phyloP scores from a whole-genome alignment of 768 basidiomycete species.

The Tylopilus sp. region DNA sequence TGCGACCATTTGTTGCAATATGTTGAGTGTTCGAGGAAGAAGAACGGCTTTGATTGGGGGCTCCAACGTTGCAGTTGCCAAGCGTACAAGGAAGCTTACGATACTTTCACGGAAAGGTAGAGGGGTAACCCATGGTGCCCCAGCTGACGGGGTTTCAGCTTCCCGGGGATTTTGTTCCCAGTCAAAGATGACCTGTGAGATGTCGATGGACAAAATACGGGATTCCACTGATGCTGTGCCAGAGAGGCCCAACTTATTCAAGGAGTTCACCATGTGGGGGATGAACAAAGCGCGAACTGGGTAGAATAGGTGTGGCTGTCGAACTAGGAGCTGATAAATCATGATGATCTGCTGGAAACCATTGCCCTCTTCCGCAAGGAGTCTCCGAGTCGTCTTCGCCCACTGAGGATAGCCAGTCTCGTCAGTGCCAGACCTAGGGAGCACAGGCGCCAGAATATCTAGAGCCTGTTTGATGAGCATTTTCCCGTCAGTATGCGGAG shows the following conservation, averaged over 20 bases:
- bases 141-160: conserved; percentile 21
- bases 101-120: conserved; percentile 82
- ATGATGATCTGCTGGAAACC: conserved; percentile 64
- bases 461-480: conserved; percentile 79
- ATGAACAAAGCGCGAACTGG: conserved; percentile 90
- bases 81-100: conserved; percentile 92
- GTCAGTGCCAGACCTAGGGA: conserved; percentile 64
- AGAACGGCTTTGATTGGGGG: conserved; percentile 40
- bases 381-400: conserved; percentile 81
- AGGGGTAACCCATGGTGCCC: conserved; percentile 65
- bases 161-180: conserved; percentile 77
- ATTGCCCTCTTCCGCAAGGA: conserved; percentile 85
- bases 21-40: conserved; percentile 57
- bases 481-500: conserved; percentile 75
- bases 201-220: conserved; percentile 83
- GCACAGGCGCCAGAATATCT: conserved; percentile 78
- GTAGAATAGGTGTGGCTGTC: conserved; percentile 89
- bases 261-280: conserved; percentile 87
- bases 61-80: conserved; percentile 67
- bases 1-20: conserved; percentile 77
- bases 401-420: conserved; percentile 62
- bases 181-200: conserved; percentile 85
- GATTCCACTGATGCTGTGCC: conserved; percentile 70
- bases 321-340: conserved; percentile 90
- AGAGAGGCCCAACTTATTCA: conserved; percentile 84